Percentiles rank a stretch among this genome's conserved stretches.
phyloP scores from a whole-genome alignment of 306 rosid species.

The Comarum palustre region DNA sequence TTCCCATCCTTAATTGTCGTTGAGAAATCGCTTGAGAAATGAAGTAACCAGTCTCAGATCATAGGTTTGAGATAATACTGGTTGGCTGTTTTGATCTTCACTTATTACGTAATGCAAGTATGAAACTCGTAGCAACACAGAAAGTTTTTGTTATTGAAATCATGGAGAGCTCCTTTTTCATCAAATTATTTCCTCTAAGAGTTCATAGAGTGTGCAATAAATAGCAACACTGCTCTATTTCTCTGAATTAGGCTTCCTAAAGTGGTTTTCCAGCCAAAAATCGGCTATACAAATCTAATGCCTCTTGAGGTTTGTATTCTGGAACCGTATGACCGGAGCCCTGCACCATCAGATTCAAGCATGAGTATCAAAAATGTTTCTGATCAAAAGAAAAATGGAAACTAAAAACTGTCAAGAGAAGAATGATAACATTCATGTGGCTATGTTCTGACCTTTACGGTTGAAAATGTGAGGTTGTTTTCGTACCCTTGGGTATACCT shows the following conservation, averaged over 20 bases:
- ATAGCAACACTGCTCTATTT: background rate
- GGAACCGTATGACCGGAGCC: conserved; percentile 98
- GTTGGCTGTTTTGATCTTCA: background rate
- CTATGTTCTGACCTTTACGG: conserved; percentile 59
- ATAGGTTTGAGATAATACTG: background rate
- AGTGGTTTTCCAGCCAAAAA: conserved; percentile 54
- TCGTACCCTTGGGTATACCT: conserved; percentile 75
- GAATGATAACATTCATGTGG: background rate
- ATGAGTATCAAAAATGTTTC: background rate
- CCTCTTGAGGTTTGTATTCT: conserved; percentile 81
- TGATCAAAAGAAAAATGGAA: background rate
- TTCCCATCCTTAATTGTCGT: background rate
- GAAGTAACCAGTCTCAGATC: background rate
- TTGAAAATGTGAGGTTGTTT: conserved; percentile 65
- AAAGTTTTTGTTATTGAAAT: background rate
- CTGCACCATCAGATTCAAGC: conserved; percentile 40
- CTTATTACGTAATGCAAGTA: background rate
- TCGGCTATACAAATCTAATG: conserved; percentile 67
- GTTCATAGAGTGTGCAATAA: background rate
- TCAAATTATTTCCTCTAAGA: background rate
- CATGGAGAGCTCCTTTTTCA: background rate
- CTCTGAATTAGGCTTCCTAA: conserved; percentile 22
- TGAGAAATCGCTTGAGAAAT: background rate
- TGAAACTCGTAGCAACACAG: background rate
- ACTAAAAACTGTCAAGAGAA: background rate